These are phyloP conservation scores for Vitis amurensis DNA, from an alignment of 164 flowering plant genomes.

Conservation along the genomic window DNA sequence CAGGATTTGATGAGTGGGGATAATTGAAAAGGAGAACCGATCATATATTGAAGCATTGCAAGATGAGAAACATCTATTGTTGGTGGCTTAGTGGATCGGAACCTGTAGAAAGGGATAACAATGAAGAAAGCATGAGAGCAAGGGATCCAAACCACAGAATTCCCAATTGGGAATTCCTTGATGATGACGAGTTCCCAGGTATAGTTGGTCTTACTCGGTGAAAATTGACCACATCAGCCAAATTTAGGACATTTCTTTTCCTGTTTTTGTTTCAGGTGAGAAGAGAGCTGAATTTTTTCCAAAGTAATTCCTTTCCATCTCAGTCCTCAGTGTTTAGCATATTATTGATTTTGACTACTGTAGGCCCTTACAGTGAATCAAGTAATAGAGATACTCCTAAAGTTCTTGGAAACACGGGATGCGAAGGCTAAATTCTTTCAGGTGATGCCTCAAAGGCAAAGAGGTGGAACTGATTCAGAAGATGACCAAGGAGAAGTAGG, in stretches of 20 bases:
- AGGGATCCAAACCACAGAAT: constrained; percentile 84
- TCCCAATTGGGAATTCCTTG: constrained; percentile 81
- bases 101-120: constrained; percentile 92
- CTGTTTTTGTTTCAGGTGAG: too few species aligned
- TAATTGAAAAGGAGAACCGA: constrained; percentile 68
- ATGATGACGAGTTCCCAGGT: constrained; percentile 97
- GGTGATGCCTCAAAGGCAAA: constrained; percentile 88
- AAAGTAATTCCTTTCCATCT: too few species aligned
- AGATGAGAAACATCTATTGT: constrained; percentile 75
- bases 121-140: constrained; percentile 88
- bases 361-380: constrained; percentile 97
- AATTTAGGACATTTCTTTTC: background rate
- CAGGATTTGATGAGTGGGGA: constrained; percentile 83
- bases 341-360: background rate
- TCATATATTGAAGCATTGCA: constrained; percentile 77
- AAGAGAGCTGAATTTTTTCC: background rate
- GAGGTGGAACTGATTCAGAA: constrained; percentile 49
- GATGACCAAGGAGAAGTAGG: constrained; percentile 17
- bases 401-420: constrained; percentile 79
- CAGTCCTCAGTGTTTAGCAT: too few species aligned
- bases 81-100: constrained; percentile 95
- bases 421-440: constrained; percentile 89
- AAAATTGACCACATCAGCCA: background rate
- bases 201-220: constrained; percentile 1
- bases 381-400: constrained; percentile 88